Base-by-base conservation (phyloP, 2,329 filamentous ascomycete species). In the Cladosporium sp. region DNA sequence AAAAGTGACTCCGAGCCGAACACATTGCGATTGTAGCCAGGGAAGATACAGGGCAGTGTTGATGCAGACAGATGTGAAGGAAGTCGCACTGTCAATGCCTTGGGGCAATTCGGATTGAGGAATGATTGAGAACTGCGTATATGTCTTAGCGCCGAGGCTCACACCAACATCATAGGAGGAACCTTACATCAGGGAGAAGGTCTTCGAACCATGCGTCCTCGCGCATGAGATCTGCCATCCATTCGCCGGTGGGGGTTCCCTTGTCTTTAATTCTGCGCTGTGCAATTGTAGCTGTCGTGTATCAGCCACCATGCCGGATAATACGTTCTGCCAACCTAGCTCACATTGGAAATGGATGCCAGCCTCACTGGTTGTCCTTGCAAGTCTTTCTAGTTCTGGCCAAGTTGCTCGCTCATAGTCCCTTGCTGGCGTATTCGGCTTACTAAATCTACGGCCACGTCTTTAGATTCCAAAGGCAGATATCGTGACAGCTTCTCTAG, bases 11-110 rank as follows among this genome's bases (percentile, higher is more conserved):
- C 89, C 88, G 52, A 83, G 82, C 64, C 83, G 83, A 17, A 87
- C 78, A 70, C 89, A 93, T 74, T 91, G 85, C 1, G 88, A 86
- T 0, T 89, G 76, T 0, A 96, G 83, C 83, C 88, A 96, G 3
- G 88, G 83, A 1, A 96, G 83, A 73, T 95, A 96, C 58, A 95
- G 74, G 48, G 87, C 83, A 0, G 88, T 88, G 74, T 96, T 96
- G 71, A 96, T 91, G 73, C 90, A 95, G 22, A 94, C 84, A 0
- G 88, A 91, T 12, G 83, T 89, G 70, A 91, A 94, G 58, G 81
- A 78, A 55, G 83, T 87, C 19, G 83, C 90, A 5, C 84, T 86
- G 57, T 89, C 84, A 51, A 85, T 81, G 19, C 81, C 87, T 0
- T 75, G 65, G 0, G 82, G 80, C 2, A 94, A 74, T 65, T 88